phyloP scores from a whole-genome alignment of 768 basidiomycete species.

The Mycena maculata region DNA sequence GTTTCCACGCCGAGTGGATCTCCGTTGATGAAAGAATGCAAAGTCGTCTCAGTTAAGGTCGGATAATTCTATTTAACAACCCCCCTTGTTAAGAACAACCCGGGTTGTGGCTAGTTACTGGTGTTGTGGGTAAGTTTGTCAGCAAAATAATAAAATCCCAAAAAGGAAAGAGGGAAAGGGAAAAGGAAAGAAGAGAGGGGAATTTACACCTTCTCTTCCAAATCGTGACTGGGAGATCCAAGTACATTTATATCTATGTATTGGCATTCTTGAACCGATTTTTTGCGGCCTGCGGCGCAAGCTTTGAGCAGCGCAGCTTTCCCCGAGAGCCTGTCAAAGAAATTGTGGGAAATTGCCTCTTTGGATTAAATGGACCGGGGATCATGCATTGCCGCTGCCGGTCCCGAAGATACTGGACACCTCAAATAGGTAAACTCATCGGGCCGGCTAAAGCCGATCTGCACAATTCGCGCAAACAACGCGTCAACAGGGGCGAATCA shows the following conservation, averaged over 20 bases:
- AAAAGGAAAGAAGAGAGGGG: not conserved
- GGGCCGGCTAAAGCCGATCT: conserved; percentile 1
- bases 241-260: not conserved
- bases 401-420: conserved; percentile 4
- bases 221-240: not conserved
- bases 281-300: conserved; percentile 3
- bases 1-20: no score
- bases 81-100: no score
- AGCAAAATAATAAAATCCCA: conserved; percentile 13
- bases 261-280: not conserved
- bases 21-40: no score
- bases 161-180: not conserved
- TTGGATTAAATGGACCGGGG: conserved; percentile 16
- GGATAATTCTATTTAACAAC: no score
- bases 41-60: no score
- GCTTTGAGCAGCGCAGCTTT: not conserved
- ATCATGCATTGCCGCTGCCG: conserved; percentile 5
- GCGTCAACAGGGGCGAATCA: no score
- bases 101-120: conserved; percentile 5
- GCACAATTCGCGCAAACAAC: conserved; percentile 6
- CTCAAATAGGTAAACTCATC: conserved; percentile 13
- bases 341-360: conserved; percentile 20
- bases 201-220: not conserved
- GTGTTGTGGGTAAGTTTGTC: conserved; percentile 8
- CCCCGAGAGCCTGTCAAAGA: conserved; percentile 1